Base-by-base conservation (phyloP, 768 basidiomycete genomes). In the Lactarius vividus region DNA sequence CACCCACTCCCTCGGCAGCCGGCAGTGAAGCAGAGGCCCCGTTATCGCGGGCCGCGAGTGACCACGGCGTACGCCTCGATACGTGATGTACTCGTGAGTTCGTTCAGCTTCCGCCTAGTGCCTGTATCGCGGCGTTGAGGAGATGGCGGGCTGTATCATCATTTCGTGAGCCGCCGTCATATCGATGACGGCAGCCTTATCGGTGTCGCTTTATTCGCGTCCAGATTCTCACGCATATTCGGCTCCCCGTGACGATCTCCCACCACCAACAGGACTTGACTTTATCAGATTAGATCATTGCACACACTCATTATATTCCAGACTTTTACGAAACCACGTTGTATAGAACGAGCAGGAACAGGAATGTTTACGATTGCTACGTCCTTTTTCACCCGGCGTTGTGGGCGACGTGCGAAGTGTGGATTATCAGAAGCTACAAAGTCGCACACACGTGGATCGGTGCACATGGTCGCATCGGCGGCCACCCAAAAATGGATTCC, bases 261-360 rank as follows among this genome's bases (percentile, higher is more conserved):
- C 55, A 20, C 13, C 42, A 10, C 26, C 31, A 26, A 15, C 31
- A 26, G 9, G 56, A 39, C 33, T 4, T 26, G 31, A 26, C 39
- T 26, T 5, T n/a, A n/a, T 56, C 62, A 46, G 28, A 56, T 57
- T 20, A 42, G 29, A 63, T 37, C 46, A 46, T 26, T 44, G 49
- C 58, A 23, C n/a, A 11, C 35, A 31, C 52, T 18, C 35, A 29
- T 18, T 28, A 29, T 44, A 9, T 59, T n/a, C 49, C 18, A 11
- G 7, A 4, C 44, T 46, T 57, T 39, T 64, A 53, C 35, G 29
- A 59, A 59, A 23, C 37, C 8, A 18, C 28, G 23, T n/a, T 37
- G 44, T 49, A 28, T 58, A 59, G 62, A 55, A 46, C 42, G 31
- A 53, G 29, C 64, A 33, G 23, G 58, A n/a, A 46, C 63, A 23